Conservation (phyloP, 768 basidiomycete genomes). For the Suillus decipiens region DNA sequence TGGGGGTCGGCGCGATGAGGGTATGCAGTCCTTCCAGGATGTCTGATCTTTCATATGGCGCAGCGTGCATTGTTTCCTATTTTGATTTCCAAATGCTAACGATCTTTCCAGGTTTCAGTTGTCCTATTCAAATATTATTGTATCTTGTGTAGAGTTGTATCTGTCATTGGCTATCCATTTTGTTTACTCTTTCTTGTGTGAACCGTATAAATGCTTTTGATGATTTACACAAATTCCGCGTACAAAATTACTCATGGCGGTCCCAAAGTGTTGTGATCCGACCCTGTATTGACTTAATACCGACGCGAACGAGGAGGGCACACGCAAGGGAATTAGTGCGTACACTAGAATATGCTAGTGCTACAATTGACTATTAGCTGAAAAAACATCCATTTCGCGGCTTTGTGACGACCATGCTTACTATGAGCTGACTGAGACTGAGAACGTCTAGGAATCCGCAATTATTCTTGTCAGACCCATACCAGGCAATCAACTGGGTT, state of each 20-base stretch:
- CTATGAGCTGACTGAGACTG: background rate
- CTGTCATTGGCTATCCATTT: background rate
- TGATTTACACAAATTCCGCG: no score
- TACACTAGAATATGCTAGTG: background rate
- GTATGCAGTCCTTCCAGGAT: constrained; percentile 80
- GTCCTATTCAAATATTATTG: constrained; percentile 35
- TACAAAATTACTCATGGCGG: no score
- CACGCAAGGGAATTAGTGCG: background rate
- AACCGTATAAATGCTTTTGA: background rate
- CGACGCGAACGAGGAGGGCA: background rate
- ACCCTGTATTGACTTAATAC: background rate
- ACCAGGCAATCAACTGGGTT: background rate
- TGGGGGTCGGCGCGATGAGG: constrained; percentile 74
- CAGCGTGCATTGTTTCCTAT: constrained; percentile 18
- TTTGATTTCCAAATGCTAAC: constrained; percentile 10
- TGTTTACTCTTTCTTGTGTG: background rate
- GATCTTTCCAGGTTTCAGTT: constrained; percentile 12
- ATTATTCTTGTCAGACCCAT: background rate
- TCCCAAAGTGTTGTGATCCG: no score
- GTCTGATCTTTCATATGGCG: constrained; percentile 58
- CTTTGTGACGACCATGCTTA: background rate
- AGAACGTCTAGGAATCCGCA: background rate
- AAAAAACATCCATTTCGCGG: background rate
- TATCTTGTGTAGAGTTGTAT: background rate
- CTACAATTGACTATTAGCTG: background rate